Conservation (phyloP, 306 rosid genomes). For the Malus domestica region ASM211411v1 NC_041795.1:27322001-27322500, state of each 20-base stretch:
- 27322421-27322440: constrained; percentile 9
- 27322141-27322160: constrained; percentile 22
- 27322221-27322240: constrained; percentile 38
- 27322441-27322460: background rate
- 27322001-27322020: constrained; percentile 17
- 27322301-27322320: background rate
- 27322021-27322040: constrained; percentile 30
- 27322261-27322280: constrained; percentile 35
- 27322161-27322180: constrained; percentile 26
- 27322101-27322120: no score
- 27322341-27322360: constrained; percentile 5
- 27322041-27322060: background rate
- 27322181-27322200: constrained; percentile 39
- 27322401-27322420: constrained; percentile 36
- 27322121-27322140: constrained; percentile 39
- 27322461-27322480: background rate
- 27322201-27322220: constrained; percentile 31
- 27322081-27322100: background rate
- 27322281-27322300: background rate
- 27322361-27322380: constrained; percentile 23
- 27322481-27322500: background rate
- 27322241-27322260: constrained; percentile 18
- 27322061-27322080: background rate
- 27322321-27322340: no score
- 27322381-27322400: constrained; percentile 22